A percentile compares a stretch with the other conserved stretches of the same genome.
These are phyloP conservation scores for Pascua guehoae DNA, from an alignment of 1,284 basidiomycete species.

Conservation along the genomic window DNA sequence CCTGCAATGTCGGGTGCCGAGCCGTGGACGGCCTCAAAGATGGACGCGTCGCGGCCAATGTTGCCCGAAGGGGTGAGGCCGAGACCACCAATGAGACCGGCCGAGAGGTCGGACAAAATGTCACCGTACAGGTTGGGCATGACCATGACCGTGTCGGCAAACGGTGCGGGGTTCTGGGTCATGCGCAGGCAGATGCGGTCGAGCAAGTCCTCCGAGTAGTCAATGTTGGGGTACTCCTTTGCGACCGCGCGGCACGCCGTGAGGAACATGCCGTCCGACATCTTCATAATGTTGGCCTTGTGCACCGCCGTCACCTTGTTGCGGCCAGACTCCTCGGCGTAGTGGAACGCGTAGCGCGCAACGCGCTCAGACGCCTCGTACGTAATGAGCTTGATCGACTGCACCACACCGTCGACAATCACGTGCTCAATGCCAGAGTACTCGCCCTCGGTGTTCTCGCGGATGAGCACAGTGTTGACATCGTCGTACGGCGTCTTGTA, in stretches of 20 bases:
- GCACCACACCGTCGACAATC: conserved; percentile 94
- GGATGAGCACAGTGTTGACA: conserved; percentile 96
- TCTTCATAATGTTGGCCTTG: conserved; percentile 99
- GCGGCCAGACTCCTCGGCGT: conserved; percentile 81
- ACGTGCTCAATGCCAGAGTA: conserved; percentile 99
- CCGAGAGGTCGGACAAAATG: conserved; percentile 98
- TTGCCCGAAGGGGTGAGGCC: conserved; percentile 98
- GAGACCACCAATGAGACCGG: conserved; percentile 95
- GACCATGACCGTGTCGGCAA: conserved; percentile 97
- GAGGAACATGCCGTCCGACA: conserved; percentile 99
- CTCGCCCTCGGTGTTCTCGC: conserved; percentile 99
- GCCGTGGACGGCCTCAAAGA: conserved; percentile 99
- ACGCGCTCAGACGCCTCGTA: conserved; percentile 99
- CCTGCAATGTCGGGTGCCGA: conserved; percentile 72
- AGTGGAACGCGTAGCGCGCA: conserved; percentile 97
- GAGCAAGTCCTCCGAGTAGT: conserved; percentile 94
- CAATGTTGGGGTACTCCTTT: conserved; percentile 89
- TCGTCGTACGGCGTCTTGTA: conserved; percentile 98
- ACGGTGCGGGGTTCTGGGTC: conserved; percentile 75
- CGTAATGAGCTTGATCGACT: conserved; percentile 99
- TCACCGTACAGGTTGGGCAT: conserved; percentile 95
- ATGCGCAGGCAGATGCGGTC: conserved; percentile 90
- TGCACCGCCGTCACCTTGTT: conserved; percentile 97
- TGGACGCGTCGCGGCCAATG: conserved; percentile 96
- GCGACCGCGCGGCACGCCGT: conserved; percentile 95